Evolutionary conservation across 331 rosid species (phyloP), one percentile per base, ranked within the genome.

Genomic region (Phaseolus coccineus): DNA sequence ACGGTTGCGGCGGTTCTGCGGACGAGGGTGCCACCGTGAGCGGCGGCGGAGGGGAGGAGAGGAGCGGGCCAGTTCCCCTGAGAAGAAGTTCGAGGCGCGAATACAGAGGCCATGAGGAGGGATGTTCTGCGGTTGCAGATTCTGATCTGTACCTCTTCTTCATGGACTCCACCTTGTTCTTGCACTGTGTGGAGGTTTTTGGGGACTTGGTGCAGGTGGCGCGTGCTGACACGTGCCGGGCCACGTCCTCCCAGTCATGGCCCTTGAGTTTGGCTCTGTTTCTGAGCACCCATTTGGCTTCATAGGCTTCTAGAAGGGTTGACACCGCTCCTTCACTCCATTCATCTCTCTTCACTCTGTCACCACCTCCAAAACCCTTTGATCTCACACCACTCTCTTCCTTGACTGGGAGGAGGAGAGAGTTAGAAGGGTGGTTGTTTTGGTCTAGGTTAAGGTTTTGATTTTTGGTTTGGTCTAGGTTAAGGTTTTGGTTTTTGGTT

Each of bases 241-340:
- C 96, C 10, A 93, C 96, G 24, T 96, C 99, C 73, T 96, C 99
- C 98, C 96, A 94, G 15, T 94, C 98, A 27, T 89, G 96, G 5
- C 98, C 97, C 42, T 91, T 94, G 64, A 96, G 96, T 63, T 96
- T 93, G 2, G 98, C 99, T 80, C 99, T 81, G 66, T 96, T 96
- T 51, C 99, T 74, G 0, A 96, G 91, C 1, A 88, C 87, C 99
- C 99, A 96, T 86, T 93, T 96, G 46, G 84, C 35, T 57, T 93
- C 97, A 13, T 96, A 93, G 4, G 96, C 96, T 19, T 96, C 98
- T 31, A 96, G 88, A 8, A 96, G 96, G 9, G 83, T 87, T 0
- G 94, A 86, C 31, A 96, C 98, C 0, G 98, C 99, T 3, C 99
- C 99, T 88, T 96, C 99, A 77, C 99, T 96, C 98, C 99, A 96